phyloP scores from a whole-genome alignment of 768 basidiomycete species.

The Serendipita sp. region DNA sequence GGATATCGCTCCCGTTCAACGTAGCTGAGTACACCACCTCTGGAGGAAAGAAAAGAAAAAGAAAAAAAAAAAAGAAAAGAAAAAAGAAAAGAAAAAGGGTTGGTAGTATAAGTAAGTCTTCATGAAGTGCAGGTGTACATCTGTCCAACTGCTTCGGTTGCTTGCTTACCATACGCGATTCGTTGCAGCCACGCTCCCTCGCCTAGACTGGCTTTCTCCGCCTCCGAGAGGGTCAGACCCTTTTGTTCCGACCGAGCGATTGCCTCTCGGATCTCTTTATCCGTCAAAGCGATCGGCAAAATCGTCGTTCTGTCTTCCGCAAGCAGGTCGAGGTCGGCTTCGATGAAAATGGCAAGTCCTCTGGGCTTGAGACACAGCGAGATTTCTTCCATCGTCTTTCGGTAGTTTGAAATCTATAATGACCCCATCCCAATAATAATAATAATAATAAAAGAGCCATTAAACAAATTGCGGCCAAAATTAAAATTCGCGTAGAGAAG shows the following conservation, averaged over 20 bases:
- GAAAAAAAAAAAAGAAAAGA: too few species aligned
- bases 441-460: not conserved
- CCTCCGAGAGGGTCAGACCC: not conserved
- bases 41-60: not conserved
- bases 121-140: not conserved
- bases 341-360: not conserved
- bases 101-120: not conserved
- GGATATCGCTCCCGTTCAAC: not conserved
- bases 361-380: not conserved
- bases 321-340: not conserved
- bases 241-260: not conserved
- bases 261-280: not conserved
- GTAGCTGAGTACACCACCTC: not conserved
- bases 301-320: not conserved
- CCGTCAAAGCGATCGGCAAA: not conserved
- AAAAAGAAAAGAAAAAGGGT: too few species aligned
- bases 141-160: not conserved
- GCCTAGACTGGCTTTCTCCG: not conserved
- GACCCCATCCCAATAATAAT: not conserved
- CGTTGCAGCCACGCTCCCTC: slow-evolving; percentile 2
- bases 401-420: not conserved
- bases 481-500: too few species aligned
- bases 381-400: slow-evolving; percentile 4
- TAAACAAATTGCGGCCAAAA: too few species aligned
- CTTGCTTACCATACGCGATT: not conserved